These are phyloP conservation scores for Boletus insuetus DNA, from an alignment of 768 basidiomycete genomes.

Conservation along the genomic window DNA sequence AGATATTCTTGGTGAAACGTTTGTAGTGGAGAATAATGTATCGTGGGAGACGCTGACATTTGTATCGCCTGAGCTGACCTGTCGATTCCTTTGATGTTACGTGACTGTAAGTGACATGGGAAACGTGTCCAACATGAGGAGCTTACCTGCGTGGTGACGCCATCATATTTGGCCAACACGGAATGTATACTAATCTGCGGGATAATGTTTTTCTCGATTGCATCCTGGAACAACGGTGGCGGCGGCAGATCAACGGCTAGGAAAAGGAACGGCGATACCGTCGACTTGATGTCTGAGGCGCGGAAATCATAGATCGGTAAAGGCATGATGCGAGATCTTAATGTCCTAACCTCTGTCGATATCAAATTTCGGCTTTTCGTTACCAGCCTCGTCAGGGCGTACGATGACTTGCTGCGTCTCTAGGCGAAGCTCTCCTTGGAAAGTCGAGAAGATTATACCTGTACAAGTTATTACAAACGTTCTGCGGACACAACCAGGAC, in stretches of 20 bases:
- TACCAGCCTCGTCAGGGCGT: slow-evolving; percentile 70
- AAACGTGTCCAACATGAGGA: slow-evolving; percentile 19
- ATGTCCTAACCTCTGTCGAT: slow-evolving; percentile 78
- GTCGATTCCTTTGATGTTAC: slow-evolving; percentile 64
- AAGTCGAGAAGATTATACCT: slow-evolving; percentile 91
- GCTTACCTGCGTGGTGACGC: slow-evolving; percentile 78
- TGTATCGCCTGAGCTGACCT: slow-evolving; percentile 84
- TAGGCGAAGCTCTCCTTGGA: slow-evolving; percentile 90
- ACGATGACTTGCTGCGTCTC: slow-evolving; percentile 93
- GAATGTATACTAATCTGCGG: slow-evolving; percentile 93
- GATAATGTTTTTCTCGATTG: slow-evolving; percentile 97
- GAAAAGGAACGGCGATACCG: slow-evolving; percentile 90
- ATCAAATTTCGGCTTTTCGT: slow-evolving; percentile 87
- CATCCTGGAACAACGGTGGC: slow-evolving; percentile 95
- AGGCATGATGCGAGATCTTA: slow-evolving; percentile 1
- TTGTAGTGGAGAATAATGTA: slow-evolving; percentile 96
- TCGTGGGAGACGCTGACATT: slow-evolving; percentile 83
- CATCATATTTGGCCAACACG: slow-evolving; percentile 93
- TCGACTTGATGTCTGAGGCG: slow-evolving; percentile 74
- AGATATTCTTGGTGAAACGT: slow-evolving; percentile 93
- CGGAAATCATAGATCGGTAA: slow-evolving; percentile 22
- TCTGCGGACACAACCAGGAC: slow-evolving; percentile 30
- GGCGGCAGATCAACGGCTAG: slow-evolving; percentile 95
- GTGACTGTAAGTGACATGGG: slow-evolving; percentile 11
- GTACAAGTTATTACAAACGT: slow-evolving; percentile 17